These are phyloP conservation scores for Alternaria novae-zelandiae DNA, from an alignment of 2,329 filamentous ascomycete species.

Conservation along the genomic window DNA sequence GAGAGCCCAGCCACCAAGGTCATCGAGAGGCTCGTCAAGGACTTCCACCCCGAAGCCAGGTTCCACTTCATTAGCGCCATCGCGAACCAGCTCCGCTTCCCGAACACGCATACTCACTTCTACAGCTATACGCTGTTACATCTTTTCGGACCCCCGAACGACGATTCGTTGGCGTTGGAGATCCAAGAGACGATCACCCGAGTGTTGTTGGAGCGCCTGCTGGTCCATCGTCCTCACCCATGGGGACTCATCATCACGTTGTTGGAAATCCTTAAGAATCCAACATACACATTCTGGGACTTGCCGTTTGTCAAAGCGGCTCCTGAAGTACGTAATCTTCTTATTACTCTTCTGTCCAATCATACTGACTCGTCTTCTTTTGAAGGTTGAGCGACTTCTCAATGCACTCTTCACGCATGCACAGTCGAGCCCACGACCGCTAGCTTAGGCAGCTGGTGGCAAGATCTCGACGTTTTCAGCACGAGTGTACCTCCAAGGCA, in stretches of 20 bases:
- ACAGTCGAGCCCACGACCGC: slow-evolving; percentile 54
- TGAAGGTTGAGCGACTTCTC: slow-evolving; percentile 55
- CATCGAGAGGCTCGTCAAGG: slow-evolving; percentile 77
- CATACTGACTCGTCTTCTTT: slow-evolving; percentile 20
- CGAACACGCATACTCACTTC: slow-evolving; percentile 88
- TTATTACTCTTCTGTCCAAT: slow-evolving; percentile 6
- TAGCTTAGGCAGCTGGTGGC: slow-evolving; percentile 31
- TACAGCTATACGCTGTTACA: slow-evolving; percentile 87
- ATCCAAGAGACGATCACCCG: slow-evolving; percentile 91
- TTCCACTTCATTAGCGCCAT: slow-evolving; percentile 87
- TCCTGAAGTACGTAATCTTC: slow-evolving; percentile 67
- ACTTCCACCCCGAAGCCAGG: slow-evolving; percentile 76
- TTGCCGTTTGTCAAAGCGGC: slow-evolving; percentile 88
- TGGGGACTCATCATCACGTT: slow-evolving; percentile 93
- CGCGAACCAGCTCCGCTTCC: slow-evolving; percentile 88
- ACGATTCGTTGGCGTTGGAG: slow-evolving; percentile 73
- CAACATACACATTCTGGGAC: slow-evolving; percentile 89
- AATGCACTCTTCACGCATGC: slow-evolving; percentile 55
- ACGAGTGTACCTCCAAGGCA: slow-evolving; percentile 20
- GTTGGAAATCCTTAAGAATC: slow-evolving; percentile 89
- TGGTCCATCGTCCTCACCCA: slow-evolving; percentile 90
- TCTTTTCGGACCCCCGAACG: slow-evolving; percentile 67
- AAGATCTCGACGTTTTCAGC: slow-evolving; percentile 14
- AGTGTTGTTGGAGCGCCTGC: slow-evolving; percentile 83
- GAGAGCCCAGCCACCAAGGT: slow-evolving; percentile 72